phyloP scores from a whole-genome alignment of 2,329 filamentous ascomycete genomes.

The Malbranchea cinnamomea region DNA sequence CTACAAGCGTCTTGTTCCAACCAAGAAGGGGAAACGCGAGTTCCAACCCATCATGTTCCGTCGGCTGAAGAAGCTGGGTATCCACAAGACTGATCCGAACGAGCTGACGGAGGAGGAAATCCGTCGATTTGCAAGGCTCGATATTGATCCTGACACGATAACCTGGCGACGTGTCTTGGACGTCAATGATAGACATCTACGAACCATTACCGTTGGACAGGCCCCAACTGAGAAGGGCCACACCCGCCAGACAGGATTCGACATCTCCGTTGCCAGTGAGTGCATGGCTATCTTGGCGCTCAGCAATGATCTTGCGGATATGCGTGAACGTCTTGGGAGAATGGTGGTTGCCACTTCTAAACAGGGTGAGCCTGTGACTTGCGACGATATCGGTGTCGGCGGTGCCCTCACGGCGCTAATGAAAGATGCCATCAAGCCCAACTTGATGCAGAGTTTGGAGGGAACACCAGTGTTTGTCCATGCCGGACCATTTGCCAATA shows the following conservation, averaged over 20 bases:
- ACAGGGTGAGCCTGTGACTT: slow-evolving; percentile 79
- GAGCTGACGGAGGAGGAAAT: slow-evolving; percentile 86
- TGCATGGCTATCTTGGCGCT: slow-evolving; percentile 97
- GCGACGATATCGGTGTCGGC: slow-evolving; percentile 84
- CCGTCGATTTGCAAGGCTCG: slow-evolving; percentile 71
- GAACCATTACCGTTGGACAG: slow-evolving; percentile 75
- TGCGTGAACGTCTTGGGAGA: slow-evolving; percentile 81
- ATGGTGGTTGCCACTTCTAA: slow-evolving; percentile 91
- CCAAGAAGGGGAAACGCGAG: slow-evolving; percentile 74
- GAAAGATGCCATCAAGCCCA: slow-evolving; percentile 97
- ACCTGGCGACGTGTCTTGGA: slow-evolving; percentile 94
- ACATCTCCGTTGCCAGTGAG: slow-evolving; percentile 94
- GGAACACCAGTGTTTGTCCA: slow-evolving; percentile 96
- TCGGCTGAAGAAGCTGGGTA: slow-evolving; percentile 86
- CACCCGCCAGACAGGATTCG: slow-evolving; percentile 79
- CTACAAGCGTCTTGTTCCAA: slow-evolving; percentile 74
- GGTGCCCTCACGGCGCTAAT: slow-evolving; percentile 88
- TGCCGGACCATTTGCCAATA: slow-evolving; percentile 94
- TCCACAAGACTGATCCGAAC: slow-evolving; percentile 85
- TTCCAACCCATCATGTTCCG: slow-evolving; percentile 88
- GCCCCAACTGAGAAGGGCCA: slow-evolving; percentile 84
- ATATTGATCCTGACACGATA: slow-evolving; percentile 93
- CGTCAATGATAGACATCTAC: slow-evolving; percentile 89
- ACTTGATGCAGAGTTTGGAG: slow-evolving; percentile 95
- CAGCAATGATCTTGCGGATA: slow-evolving; percentile 71